phyloP scores from a whole-genome alignment of 2,329 filamentous ascomycete species.

The Aspergillus quadrilineatus region DNA sequence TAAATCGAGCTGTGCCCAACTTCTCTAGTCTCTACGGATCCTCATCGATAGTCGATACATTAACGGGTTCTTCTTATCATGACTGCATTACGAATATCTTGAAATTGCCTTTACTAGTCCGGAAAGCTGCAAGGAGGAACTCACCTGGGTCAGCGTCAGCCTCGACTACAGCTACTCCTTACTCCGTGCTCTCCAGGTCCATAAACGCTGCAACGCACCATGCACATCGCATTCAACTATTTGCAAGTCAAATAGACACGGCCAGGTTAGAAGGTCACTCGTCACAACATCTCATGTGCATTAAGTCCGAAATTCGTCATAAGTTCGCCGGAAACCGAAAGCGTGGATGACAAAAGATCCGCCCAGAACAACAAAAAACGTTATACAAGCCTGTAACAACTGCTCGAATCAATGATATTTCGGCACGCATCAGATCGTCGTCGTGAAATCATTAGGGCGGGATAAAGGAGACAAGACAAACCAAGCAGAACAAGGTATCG shows the following conservation, averaged over 20 bases:
- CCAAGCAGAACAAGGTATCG: conserved; percentile 15
- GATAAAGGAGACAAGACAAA: conserved; percentile 19
- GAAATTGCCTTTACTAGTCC: background rate
- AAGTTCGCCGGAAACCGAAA: conserved; percentile 14
- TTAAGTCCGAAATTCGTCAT: conserved; percentile 25
- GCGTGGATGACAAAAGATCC: conserved; percentile 11
- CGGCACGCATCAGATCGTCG: conserved; percentile 17
- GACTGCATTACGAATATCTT: background rate
- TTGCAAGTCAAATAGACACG: background rate
- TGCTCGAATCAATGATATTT: conserved; percentile 19
- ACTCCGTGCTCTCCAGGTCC: conserved; percentile 9
- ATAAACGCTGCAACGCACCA: conserved; percentile 3
- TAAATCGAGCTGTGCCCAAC: conserved; percentile 2
- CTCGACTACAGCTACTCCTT: conserved; percentile 9
- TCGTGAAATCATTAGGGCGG: conserved; percentile 23
- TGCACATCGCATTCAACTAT: conserved; percentile 17
- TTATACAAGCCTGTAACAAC: conserved; percentile 20
- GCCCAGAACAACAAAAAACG: conserved; percentile 14
- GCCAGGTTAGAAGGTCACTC: conserved; percentile 15
- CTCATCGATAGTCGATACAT: background rate
- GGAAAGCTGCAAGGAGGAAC: conserved; percentile 3
- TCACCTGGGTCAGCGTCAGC: background rate
- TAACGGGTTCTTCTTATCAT: background rate
- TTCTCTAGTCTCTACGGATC: background rate
- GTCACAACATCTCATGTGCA: conserved; percentile 23